Evolutionary conservation across 2,329 filamentous ascomycete species (phyloP).

Genomic region (Phaeoacremonium minimum): DNA sequence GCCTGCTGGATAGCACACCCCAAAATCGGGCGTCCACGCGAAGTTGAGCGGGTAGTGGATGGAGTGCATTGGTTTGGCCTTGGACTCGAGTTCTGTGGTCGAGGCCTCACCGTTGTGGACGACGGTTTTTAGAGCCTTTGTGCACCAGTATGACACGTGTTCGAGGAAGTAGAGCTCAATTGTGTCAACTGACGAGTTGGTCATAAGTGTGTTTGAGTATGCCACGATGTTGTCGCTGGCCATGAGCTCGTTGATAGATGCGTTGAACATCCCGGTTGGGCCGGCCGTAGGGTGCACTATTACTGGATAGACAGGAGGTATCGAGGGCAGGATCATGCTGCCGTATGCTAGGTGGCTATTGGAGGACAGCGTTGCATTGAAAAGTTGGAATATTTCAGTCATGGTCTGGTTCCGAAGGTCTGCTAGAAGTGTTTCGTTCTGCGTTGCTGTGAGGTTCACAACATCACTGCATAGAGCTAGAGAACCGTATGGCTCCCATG

Average conservation of each 20-base stretch:
- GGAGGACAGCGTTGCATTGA: slow-evolving; percentile 5
- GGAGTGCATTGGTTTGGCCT: neutral
- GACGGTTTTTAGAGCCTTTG: slow-evolving; percentile 10
- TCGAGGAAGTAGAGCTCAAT: slow-evolving; percentile 12
- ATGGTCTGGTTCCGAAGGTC: slow-evolving; percentile 6
- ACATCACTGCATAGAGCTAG: slow-evolving; percentile 13
- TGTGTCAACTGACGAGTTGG: slow-evolving; percentile 7
- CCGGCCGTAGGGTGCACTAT: slow-evolving; percentile 7
- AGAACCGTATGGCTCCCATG: slow-evolving; percentile 11
- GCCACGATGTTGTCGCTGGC: slow-evolving; percentile 13
- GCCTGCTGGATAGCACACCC: slow-evolving; percentile 9
- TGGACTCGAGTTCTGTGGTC: neutral
- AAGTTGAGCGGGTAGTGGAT: slow-evolving; percentile 7
- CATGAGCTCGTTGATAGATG: slow-evolving; percentile 9
- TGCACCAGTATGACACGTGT: slow-evolving; percentile 14
- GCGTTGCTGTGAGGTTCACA: slow-evolving; percentile 10
- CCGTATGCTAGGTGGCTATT: neutral
- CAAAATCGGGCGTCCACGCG: slow-evolving; percentile 6
- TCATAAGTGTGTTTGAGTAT: slow-evolving; percentile 10
- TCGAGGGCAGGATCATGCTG: neutral
- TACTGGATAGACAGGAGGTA: slow-evolving; percentile 9
- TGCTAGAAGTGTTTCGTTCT: slow-evolving; percentile 5
- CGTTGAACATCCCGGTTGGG: slow-evolving; percentile 11
- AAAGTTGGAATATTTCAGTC: slow-evolving; percentile 6
- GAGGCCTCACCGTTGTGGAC: slow-evolving; percentile 7